These are phyloP conservation scores for Bolboschoenus planiculmis DNA, from an alignment of 176 grass and related monocot species.

Conservation along the genomic window DNA sequence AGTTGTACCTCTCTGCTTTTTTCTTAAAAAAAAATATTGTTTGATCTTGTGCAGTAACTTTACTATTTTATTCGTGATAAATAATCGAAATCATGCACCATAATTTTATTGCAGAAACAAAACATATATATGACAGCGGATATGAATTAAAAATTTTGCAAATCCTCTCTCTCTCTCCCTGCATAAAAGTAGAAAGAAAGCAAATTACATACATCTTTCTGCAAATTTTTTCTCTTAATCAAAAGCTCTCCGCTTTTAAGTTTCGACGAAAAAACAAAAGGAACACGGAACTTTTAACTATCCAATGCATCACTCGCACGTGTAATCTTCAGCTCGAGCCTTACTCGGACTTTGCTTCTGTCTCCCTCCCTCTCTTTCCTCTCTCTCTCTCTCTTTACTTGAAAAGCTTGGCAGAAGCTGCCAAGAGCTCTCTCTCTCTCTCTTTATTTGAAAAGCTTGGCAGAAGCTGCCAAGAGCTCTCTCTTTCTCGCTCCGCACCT, in stretches of 20 bases:
- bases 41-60: too few species aligned
- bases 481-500: not conserved
- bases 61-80: too few species aligned
- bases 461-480: not conserved
- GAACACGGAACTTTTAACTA: not conserved
- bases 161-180: too few species aligned
- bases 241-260: not conserved
- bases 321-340: not conserved
- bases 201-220: too few species aligned
- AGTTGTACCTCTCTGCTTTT: too few species aligned
- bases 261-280: not conserved
- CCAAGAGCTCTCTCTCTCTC: not conserved
- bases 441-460: not conserved
- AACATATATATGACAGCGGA: too few species aligned
- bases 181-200: too few species aligned
- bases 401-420: not conserved
- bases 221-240: not conserved
- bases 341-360: not conserved
- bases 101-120: too few species aligned
- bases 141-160: too few species aligned
- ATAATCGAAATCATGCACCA: too few species aligned
- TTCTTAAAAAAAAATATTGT: too few species aligned
- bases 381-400: not conserved
- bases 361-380: not conserved
- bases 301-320: constrained; percentile 2